phyloP scores from a whole-genome alignment of 768 basidiomycete genomes.

The Tylopilus intermedius region DNA sequence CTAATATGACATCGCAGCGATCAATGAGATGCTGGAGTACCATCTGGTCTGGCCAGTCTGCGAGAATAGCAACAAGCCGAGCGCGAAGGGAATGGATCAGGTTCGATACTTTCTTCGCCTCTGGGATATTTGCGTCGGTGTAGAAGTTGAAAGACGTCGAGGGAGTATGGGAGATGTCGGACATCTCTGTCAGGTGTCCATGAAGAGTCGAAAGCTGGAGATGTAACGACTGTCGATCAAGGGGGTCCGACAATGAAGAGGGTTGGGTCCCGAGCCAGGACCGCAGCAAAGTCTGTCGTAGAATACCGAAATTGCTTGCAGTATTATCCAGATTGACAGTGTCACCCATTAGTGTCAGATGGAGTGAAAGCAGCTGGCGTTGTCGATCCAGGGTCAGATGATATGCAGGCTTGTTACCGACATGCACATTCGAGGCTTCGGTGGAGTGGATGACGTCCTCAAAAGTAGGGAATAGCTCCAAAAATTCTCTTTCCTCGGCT shows the following conservation, averaged over 20 bases:
- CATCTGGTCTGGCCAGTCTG: slow-evolving; percentile 97
- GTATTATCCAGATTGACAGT: background rate
- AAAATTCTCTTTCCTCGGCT: slow-evolving; percentile 78
- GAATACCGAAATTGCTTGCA: slow-evolving; percentile 26
- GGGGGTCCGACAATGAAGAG: slow-evolving; percentile 32
- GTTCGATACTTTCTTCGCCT: slow-evolving; percentile 56
- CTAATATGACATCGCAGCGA: slow-evolving; percentile 63
- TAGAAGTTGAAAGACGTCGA: slow-evolving; percentile 68
- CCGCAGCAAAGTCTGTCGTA: slow-evolving; percentile 33
- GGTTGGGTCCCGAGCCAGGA: slow-evolving; percentile 30
- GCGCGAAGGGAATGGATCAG: slow-evolving; percentile 47
- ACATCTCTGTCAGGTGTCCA: slow-evolving; percentile 33
- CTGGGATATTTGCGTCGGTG: slow-evolving; percentile 64
- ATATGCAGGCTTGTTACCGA: slow-evolving; percentile 19
- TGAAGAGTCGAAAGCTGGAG: slow-evolving; percentile 51
- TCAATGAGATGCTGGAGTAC: slow-evolving; percentile 80
- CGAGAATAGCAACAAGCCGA: slow-evolving; percentile 53
- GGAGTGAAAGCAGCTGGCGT: slow-evolving; percentile 42
- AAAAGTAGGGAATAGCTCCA: slow-evolving; percentile 80
- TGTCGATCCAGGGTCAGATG: slow-evolving; percentile 26
- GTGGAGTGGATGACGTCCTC: slow-evolving; percentile 48
- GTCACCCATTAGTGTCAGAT: slow-evolving; percentile 39
- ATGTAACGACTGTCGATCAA: slow-evolving; percentile 50
- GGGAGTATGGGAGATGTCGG: slow-evolving; percentile 15
- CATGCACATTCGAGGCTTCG: background rate